Conservation (phyloP, 2,329 filamentous ascomycete species). For the Xylariomycetidae sp. region DNA sequence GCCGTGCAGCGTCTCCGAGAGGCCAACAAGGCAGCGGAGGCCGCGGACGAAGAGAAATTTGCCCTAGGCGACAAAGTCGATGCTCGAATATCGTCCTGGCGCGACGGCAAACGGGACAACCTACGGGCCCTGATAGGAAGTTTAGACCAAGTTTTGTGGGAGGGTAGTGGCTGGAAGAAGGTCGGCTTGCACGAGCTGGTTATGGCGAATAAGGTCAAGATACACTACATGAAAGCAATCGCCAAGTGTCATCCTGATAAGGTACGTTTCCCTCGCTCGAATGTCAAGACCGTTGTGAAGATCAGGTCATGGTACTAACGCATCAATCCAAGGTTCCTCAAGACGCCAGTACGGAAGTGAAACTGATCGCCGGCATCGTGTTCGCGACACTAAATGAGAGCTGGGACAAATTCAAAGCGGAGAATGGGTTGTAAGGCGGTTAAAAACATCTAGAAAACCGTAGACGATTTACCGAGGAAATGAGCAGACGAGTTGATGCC, state of each 20-base stretch:
- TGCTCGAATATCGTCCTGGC: constrained; percentile 73
- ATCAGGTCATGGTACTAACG: neutral
- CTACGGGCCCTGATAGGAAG: constrained; percentile 81
- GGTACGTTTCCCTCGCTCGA: constrained; percentile 50
- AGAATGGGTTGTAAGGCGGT: constrained; percentile 58
- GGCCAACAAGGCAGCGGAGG: constrained; percentile 80
- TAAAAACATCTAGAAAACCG: too few species aligned
- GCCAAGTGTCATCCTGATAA: constrained; percentile 98
- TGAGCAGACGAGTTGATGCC: too few species aligned
- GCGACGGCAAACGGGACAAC: constrained; percentile 89
- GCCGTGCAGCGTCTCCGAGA: constrained; percentile 78
- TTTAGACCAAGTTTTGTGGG: constrained; percentile 86
- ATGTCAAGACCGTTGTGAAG: too few species aligned
- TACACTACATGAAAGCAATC: constrained; percentile 98
- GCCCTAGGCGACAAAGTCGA: constrained; percentile 83
- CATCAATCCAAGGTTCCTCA: constrained; percentile 50
- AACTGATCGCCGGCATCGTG: constrained; percentile 60
- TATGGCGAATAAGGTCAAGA: constrained; percentile 91
- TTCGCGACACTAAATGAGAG: constrained; percentile 68
- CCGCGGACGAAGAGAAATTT: constrained; percentile 88
- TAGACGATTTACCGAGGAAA: too few species aligned
- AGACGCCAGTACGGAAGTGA: constrained; percentile 60
- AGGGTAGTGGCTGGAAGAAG: constrained; percentile 92
- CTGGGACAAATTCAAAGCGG: constrained; percentile 68
- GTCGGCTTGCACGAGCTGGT: constrained; percentile 91